Evolutionary conservation across 2,329 filamentous ascomycete genomes (phyloP), one percentile per base, ranked within the genome.

Genomic region (Penicillium sp.): DNA sequence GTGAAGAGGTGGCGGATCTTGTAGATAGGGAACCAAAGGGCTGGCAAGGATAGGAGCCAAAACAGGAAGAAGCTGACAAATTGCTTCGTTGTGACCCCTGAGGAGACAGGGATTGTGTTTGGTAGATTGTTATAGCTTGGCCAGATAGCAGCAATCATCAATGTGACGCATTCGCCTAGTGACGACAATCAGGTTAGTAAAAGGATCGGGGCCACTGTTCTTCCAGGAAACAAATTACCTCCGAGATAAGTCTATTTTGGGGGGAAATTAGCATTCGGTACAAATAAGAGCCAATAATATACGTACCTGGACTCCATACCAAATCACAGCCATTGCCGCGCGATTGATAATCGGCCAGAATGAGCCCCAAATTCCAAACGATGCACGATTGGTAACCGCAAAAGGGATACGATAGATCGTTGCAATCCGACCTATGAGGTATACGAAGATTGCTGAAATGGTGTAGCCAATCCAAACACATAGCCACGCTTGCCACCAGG

Each of bases 61-160:
- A 73, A 77, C 2, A 77, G 34, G 3, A 76, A 59, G 59, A 73
- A 74, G 40, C 67, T 72, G 40, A 74, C 65, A 58, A 77, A 73
- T 42, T 72, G 67, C 24, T 70, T 67, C 1, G 69, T 75, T 18
- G 75, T 73, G 56, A 77, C 72, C n/a, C 72, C 73, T 21, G 72
- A 66, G 6, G 62, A 67, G 0, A 58, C 67, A 2, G 75, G 63
- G 8, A 82, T 68, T 29, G 75, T 76, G 57, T 81, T 79, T 14
- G 72, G 70, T 54, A 81, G 75, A 59, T 65, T 73, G 9, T 70
- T 63, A 53, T 77, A 80, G 13, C 71, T 74, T 4, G 77, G 75
- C 75, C 76, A 79, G 14, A 60, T 60, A 16, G 58, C 56, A 18
- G 49, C 48, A 44, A 60, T 58, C 43, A 59, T 59, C 45, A 53